phyloP scores from a whole-genome alignment of 1,139 yeast species.

The Magnusiomyces suaveolens region DNA sequence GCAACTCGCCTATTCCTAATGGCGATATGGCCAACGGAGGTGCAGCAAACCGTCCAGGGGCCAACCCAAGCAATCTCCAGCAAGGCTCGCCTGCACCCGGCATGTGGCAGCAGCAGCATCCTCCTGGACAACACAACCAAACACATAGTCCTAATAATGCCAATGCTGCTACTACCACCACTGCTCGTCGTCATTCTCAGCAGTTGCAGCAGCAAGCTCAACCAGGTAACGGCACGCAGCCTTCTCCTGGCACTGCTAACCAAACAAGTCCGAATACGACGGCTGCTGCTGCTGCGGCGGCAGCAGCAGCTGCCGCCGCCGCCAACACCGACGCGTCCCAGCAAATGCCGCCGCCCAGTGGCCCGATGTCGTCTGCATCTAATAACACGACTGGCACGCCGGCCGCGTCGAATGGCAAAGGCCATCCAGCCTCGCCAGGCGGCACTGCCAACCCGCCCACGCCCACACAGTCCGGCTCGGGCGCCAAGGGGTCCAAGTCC shows the following conservation, averaged over 20 bases:
- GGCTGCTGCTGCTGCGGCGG: no score
- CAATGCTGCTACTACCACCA: constrained; percentile 7
- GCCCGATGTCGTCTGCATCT: constrained; percentile 15
- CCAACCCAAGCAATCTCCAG: constrained; percentile 5
- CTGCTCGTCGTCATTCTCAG: constrained; percentile 16
- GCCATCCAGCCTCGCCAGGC: constrained; percentile 26
- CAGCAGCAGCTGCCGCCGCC: no score
- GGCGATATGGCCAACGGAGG: constrained; percentile 15
- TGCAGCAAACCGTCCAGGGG: constrained; percentile 8
- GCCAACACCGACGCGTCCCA: constrained; percentile 9
- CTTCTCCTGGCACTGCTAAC: constrained; percentile 18
- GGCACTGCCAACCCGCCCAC: constrained; percentile 33
- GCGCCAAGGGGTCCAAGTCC: constrained; percentile 29
- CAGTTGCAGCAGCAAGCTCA: constrained; percentile 13
- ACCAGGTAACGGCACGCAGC: constrained; percentile 6
- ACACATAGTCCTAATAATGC: constrained; percentile 18
- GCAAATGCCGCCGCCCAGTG: constrained; percentile 27
- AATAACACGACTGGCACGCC: neutral
- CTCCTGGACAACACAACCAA: constrained; percentile 16
- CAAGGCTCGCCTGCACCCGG: constrained; percentile 7
- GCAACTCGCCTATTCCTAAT: constrained; percentile 6
- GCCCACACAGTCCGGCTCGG: constrained; percentile 34
- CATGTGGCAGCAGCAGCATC: constrained; percentile 14
- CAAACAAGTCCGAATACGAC: constrained; percentile 2
- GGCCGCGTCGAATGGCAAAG: constrained; percentile 16